Conservation (phyloP, 768 basidiomycete genomes). For the Roridomyces roridus region DNA sequence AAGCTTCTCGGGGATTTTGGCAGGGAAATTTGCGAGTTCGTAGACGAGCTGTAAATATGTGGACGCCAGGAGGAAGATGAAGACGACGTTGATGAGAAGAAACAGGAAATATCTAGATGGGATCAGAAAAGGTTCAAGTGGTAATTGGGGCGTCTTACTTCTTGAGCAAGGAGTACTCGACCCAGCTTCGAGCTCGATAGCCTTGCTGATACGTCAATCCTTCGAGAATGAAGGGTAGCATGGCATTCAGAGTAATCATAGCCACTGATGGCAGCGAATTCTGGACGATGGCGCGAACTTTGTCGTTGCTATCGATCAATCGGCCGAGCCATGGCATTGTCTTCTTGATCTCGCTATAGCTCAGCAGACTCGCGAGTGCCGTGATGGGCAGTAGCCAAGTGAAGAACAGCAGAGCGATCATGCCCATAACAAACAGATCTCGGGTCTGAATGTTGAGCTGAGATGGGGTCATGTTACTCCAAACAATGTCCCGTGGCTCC, state of each 20-base stretch:
- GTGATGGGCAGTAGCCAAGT: conserved; percentile 95
- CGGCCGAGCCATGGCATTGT: conserved; percentile 84
- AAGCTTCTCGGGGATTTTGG: conserved; percentile 92
- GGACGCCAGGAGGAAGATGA: conserved; percentile 90
- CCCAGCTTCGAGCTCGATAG: conserved; percentile 86
- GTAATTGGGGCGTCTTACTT: conserved; percentile 61
- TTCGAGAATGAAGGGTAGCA: conserved; percentile 89
- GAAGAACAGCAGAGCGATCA: conserved; percentile 79
- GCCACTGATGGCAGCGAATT: conserved; percentile 93
- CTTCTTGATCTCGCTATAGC: conserved; percentile 93
- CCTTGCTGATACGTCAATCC: conserved; percentile 94
- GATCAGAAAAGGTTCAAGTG: conserved; percentile 8
- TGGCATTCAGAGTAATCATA: conserved; percentile 88
- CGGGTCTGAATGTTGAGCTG: conserved; percentile 64
- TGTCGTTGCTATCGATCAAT: conserved; percentile 83
- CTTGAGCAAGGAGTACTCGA: conserved; percentile 90
- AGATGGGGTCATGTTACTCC: conserved; percentile 86
- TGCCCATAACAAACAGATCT: conserved; percentile 70
- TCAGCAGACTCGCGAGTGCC: conserved; percentile 84
- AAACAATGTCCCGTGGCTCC: conserved; percentile 94
- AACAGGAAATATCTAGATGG: conserved; percentile 86
- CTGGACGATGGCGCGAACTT: conserved; percentile 87
- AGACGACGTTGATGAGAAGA: conserved; percentile 89
- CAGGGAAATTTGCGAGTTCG: conserved; percentile 92
- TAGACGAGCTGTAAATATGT: conserved; percentile 92